Evolutionary conservation across 331 rosid genomes (phyloP), one percentile per base, ranked within the genome.

Genomic region (Quercus phellos): DNA sequence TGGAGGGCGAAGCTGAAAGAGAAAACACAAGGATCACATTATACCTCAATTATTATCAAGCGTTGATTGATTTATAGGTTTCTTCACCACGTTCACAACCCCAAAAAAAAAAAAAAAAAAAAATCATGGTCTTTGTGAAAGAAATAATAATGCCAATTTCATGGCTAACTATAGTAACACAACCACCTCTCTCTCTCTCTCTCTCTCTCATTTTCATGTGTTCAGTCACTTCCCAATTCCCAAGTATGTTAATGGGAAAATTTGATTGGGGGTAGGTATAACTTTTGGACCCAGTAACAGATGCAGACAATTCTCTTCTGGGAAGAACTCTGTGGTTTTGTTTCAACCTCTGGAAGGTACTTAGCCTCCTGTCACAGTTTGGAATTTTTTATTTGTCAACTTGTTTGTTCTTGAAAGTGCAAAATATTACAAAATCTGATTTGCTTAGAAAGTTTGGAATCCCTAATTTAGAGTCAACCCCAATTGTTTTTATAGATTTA

Each of bases 251-350:
- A 50, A 79, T 22, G 74, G 78, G 59, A 75, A 34, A 10, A 27
- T 74, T 74, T 79, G 72, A 78, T 80, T 70, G 85, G 74, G 67
- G 26, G 55, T 72, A 59, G 34, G 55, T 70, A 73, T 68, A 18
- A 76, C 79, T 61, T 73, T 77, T 79, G 87, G 30, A 79, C 10
- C 81, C 77, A 72, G 85, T 38, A 71, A 19, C 74, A 76, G 76
- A 78, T 24, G 18, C 6, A 24, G 30, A 42, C 79, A 64, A 4
- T 71, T 74, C 78, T 53, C 24, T 80, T 82, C 73, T 66, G 10
- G 42, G 51, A 68, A 50, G 42, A 68, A 77, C 80, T 82, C 77
- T 80, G 24, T 75, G 73, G 55, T 82, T 54, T 74, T 68, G 55
- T 60, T 77, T 54, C 68, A 58, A n/a, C 79, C 51, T 68, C 71